phyloP scores from a whole-genome alignment of 2,329 filamentous ascomycete species.

The Dactylellina cionopaga region DNA sequence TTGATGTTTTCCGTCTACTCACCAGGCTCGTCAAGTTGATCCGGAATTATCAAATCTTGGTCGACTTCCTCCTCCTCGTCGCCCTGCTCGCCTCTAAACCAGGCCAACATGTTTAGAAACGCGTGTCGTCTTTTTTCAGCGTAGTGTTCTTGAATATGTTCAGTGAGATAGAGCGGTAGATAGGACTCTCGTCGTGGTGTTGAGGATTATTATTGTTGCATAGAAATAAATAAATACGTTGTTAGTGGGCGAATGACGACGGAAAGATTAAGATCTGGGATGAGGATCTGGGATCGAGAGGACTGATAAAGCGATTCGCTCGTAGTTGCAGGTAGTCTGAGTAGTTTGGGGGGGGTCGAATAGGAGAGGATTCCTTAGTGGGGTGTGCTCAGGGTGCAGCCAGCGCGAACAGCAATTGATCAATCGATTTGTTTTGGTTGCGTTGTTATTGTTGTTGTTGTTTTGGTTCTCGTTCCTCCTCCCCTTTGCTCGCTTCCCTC shows the following conservation, averaged over 20 bases:
- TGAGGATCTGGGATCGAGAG: not conserved
- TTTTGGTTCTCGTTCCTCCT: conserved; percentile 21
- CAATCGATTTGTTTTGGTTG: conserved; percentile 39
- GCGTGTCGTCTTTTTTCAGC: conserved; percentile 31
- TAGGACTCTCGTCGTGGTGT: not conserved
- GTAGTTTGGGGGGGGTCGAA: not conserved
- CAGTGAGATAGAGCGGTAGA: not conserved
- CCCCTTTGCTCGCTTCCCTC: too few relatives aligned
- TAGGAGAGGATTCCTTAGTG: conserved; percentile 11
- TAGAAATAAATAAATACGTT: not conserved
- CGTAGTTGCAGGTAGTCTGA: too few relatives aligned
- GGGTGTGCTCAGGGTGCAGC: conserved; percentile 22
- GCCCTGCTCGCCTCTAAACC: conserved; percentile 42
- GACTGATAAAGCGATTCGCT: conserved; percentile 11
- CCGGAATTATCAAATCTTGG: conserved; percentile 47
- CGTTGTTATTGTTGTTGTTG: conserved; percentile 25
- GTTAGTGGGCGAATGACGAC: too few relatives aligned
- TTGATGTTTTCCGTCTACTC: conserved; percentile 41
- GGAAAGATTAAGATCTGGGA: too few relatives aligned
- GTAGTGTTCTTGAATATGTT: conserved; percentile 1
- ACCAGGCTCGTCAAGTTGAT: conserved; percentile 43
- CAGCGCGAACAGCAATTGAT: conserved; percentile 11
- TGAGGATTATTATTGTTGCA: not conserved
- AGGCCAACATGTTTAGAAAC: conserved; percentile 46
- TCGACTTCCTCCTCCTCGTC: conserved; percentile 48